Percentiles rank a stretch among this genome's conserved stretches.
phyloP scores from a whole-genome alignment of 208 protist genomes.

The Crithidia thermophila region DNA sequence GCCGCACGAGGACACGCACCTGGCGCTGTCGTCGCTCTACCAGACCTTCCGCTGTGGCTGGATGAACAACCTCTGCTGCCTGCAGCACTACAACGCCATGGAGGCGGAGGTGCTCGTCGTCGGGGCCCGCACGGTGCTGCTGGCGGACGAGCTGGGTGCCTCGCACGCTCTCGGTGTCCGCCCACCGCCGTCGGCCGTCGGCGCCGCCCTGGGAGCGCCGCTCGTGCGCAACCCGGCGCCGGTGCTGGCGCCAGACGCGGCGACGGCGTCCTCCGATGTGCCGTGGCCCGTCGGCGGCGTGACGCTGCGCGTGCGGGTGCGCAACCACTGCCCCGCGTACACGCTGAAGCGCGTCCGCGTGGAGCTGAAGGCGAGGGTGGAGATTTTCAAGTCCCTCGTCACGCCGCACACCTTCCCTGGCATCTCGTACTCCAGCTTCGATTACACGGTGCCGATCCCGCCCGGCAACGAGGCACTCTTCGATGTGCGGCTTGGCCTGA shows the following conservation, averaged over 20 bases:
- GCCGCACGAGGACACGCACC: slow-evolving; percentile 20
- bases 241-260: slow-evolving; percentile 1
- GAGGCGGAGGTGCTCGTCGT: slow-evolving; percentile 65
- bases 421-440: slow-evolving; percentile 47
- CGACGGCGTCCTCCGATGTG: slow-evolving; percentile 24
- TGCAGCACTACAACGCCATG: slow-evolving; percentile 36
- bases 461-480: slow-evolving; percentile 48
- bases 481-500: slow-evolving; percentile 37
- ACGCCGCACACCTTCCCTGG: slow-evolving; percentile 40
- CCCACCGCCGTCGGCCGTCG: slow-evolving; percentile 1
- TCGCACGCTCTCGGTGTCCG: slow-evolving; percentile 29
- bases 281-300: slow-evolving; percentile 49
- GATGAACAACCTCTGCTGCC: slow-evolving; percentile 59
- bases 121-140: slow-evolving; percentile 44
- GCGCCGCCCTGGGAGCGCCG: slow-evolving; percentile 11
- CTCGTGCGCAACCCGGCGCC: not conserved
- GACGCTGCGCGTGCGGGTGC: slow-evolving; percentile 50
- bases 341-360: slow-evolving; percentile 46
- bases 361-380: slow-evolving; percentile 52
- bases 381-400: slow-evolving; percentile 69
- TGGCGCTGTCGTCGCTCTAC: slow-evolving; percentile 49
- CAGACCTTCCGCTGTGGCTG: slow-evolving; percentile 51
- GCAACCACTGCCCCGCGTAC: slow-evolving; percentile 38
- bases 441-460: slow-evolving; percentile 53
- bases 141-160: slow-evolving; percentile 35